These are phyloP conservation scores for Phytopythium delawarense DNA, from an alignment of 352 stramenopile species.

Conservation along the genomic window DNA sequence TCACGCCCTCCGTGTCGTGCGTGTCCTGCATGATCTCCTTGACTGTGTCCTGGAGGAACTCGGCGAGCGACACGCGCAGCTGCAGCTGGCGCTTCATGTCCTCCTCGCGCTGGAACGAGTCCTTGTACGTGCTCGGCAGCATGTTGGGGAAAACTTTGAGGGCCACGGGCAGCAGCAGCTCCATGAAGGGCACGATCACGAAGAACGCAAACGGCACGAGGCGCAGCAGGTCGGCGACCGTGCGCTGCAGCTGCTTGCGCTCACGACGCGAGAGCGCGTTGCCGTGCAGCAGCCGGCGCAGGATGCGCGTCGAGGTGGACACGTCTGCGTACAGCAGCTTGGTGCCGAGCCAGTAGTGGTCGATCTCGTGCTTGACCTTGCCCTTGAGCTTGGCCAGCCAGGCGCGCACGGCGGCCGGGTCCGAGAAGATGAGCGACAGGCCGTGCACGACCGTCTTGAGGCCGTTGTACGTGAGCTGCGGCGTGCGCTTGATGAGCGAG, in stretches of 20 bases:
- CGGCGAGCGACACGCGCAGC: conserved; percentile 93
- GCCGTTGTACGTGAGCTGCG: conserved; percentile 51
- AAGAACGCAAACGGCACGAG: conserved; percentile 98
- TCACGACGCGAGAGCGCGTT: conserved; percentile 94
- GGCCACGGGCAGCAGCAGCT: conserved; percentile 96
- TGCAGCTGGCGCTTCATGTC: conserved; percentile 98
- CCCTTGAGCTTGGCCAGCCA: conserved; percentile 73
- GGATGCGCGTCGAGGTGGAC: conserved; percentile 91
- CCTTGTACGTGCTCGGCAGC: conserved; percentile 97
- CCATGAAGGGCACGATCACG: conserved; percentile 98
- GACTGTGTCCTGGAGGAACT: conserved; percentile 97
- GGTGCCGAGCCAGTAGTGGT: conserved; percentile 97
- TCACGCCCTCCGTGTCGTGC: conserved; percentile 72
- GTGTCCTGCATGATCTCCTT: conserved; percentile 86
- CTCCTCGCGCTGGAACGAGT: conserved; percentile 95
- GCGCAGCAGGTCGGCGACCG: conserved; percentile 95
- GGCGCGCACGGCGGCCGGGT: conserved; percentile 56
- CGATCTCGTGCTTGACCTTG: conserved; percentile 85
- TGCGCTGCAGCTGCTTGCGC: conserved; percentile 96
- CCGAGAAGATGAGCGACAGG: conserved; percentile 54
- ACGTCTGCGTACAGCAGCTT: conserved; percentile 97
- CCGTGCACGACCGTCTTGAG: conserved; percentile 52
- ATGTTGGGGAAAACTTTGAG: conserved; percentile 99
- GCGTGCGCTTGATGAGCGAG: conserved; percentile 63
- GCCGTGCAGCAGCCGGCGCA: conserved; percentile 89